Conservation (phyloP, 768 basidiomycete species). For the Amanita fuliginea region DNA sequence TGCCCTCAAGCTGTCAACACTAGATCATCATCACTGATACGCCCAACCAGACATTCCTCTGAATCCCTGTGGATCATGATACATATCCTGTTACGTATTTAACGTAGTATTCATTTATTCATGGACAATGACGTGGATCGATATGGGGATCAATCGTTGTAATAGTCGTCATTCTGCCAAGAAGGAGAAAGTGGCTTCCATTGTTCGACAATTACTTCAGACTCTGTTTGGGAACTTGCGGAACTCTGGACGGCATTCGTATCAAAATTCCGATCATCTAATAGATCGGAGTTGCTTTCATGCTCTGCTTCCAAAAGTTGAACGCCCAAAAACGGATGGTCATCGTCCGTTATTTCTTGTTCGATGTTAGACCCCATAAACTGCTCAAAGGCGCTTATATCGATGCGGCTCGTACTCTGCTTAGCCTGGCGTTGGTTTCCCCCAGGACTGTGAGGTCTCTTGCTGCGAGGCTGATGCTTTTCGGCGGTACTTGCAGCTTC, state of each 20-base stretch:
- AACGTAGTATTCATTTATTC: not conserved
- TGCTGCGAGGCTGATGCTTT: slow-evolving; percentile 6
- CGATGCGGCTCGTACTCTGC: not conserved
- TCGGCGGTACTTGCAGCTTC: slow-evolving; percentile 13
- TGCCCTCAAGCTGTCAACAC: not conserved
- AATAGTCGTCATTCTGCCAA: not conserved
- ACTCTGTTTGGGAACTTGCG: not conserved
- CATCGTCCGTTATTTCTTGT: not conserved
- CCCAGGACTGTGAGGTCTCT: not conserved
- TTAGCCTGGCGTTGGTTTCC: not conserved
- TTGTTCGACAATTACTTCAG: not conserved
- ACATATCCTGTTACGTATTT: not conserved
- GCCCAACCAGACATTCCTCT: not conserved
- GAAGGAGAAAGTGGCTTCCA: slow-evolving; percentile 6
- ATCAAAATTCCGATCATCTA: not conserved
- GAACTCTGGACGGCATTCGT: not conserved
- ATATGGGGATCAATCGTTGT: not conserved
- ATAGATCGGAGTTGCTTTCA: slow-evolving; percentile 4
- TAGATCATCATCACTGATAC: too few species aligned
- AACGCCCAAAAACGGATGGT: slow-evolving; percentile 1
- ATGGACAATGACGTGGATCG: too few species aligned
- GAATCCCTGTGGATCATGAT: not conserved
- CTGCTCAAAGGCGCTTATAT: slow-evolving; percentile 4
- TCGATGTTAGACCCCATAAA: slow-evolving; percentile 5
- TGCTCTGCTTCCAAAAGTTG: slow-evolving; percentile 5